Base-by-base conservation (phyloP, 2,329 filamentous ascomycete genomes). In the Botrytis fabae region DNA sequence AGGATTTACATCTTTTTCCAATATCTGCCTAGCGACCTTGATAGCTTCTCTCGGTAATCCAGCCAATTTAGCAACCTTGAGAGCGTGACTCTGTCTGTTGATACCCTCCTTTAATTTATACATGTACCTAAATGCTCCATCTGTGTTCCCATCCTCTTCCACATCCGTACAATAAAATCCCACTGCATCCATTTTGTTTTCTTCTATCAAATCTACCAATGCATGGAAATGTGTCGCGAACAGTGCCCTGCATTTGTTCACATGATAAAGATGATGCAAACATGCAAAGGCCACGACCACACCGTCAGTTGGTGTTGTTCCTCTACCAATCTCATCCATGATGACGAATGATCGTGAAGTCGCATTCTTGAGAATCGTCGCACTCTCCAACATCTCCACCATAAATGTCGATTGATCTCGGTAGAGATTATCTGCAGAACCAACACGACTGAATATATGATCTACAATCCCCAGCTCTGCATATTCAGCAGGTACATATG, bases 351-450 rank as follows among this genome's bases (percentile, higher is more conserved):
- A 96, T 38, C 91, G 88, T 1, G 90, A 84, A 0, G 95, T 98
- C 0, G 96, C 95, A 77, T 93, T 87, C 74, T 92, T 93, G 70
- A 99, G 86, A 70, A 99, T 99, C 40, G 92, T 88, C 2, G 95
- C 95, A 32, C 96, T 97, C 83, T 99, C 96, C 2, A 98, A 87
- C 96, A 99, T 99, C 84, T 99, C 96, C 1, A 98, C 94, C 96
- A 99, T 98, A 83, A 99, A 99, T 0, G 97, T 99, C 70, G 94
- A 97, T 82, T 98, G 95, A 83, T 97, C 93, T 69, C 90, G 89
- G 84, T 93, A 98, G n/a, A 99, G 86, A 81, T 97, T 95, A 82
- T 99, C 97, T 2, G 95, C 96, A 1, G 94, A 97, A 2, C 96
- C 96, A 35, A 97, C 92, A 80, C 96, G 93, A 80, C 92, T 96